Evolutionary conservation across 2,329 filamentous ascomycete species (phyloP).

Genomic region (Aureobasidium leucospermi): DNA sequence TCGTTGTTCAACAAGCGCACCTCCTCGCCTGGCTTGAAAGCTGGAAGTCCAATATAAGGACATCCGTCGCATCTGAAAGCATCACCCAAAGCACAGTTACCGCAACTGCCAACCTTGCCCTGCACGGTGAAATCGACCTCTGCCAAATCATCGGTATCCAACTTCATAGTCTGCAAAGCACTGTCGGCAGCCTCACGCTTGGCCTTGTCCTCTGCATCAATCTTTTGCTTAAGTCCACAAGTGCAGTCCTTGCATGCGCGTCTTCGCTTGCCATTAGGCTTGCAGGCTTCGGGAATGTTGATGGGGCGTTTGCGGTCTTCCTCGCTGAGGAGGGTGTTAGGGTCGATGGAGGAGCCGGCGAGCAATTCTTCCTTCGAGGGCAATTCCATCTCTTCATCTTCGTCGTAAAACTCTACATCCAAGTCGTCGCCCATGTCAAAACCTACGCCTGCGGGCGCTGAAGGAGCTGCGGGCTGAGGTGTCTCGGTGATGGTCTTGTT

Average conservation of each 20-base stretch:
- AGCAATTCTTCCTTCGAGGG: conserved; percentile 41
- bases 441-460: conserved; percentile 53
- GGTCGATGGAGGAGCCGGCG: conserved; percentile 77
- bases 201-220: conserved; percentile 75
- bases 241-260: conserved; percentile 97
- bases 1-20: conserved; percentile 80
- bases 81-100: conserved; percentile 88
- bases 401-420: conserved; percentile 41
- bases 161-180: conserved; percentile 58
- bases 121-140: conserved; percentile 97
- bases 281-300: conserved; percentile 75
- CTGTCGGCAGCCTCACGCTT: conserved; percentile 59
- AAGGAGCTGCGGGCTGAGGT: conserved; percentile 36
- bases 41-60: conserved; percentile 84
- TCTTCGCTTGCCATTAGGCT: conserved; percentile 81
- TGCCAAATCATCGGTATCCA: conserved; percentile 69
- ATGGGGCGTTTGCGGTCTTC: conserved; percentile 74
- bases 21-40: conserved; percentile 96
- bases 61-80: conserved; percentile 60
- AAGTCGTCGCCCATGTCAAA: conserved; percentile 58
- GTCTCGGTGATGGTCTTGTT: conserved; percentile 31
- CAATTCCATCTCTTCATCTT: conserved; percentile 28
- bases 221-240: conserved; percentile 78
- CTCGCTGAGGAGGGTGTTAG: conserved; percentile 77
- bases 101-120: conserved; percentile 91